Base-by-base conservation (phyloP, 1,284 basidiomycete species). In the Ganoderma boninense region DNA sequence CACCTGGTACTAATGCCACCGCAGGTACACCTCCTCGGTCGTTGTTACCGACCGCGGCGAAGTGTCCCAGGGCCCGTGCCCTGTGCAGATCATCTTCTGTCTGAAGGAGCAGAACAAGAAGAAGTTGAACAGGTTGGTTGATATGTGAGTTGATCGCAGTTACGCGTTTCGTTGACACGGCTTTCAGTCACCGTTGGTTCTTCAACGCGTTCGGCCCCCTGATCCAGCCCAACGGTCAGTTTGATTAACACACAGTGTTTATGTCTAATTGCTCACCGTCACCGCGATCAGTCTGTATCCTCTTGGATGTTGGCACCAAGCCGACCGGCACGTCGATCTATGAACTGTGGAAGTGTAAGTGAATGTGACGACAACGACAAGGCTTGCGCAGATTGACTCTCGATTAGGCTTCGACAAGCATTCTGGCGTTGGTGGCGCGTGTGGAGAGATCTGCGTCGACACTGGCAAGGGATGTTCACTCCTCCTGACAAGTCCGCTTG, bases 61-160 rank as follows among this genome's bases (percentile, higher is more conserved):
- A 80, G 93, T 96, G 26, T 92, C 94, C 0, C 89, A 90, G 69
- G 91, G 94, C 18, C 84, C 90, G 0, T 95, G 95, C 71, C 97
- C 97, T 0, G 89, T 97, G n/a, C 97, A 98, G 82, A 85, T 98
- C 74, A 81, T 97, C 62, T 98, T 98, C 85, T 97, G 96, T 78
- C 84, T 97, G 75, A 97, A 98, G 83, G 97, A 97, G 80, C 92
- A 96, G 83, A 98, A 97, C 86, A 95, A 96, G 89, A 97, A 97
- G 87, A 97, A 97, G 79, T 83, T 97, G 72, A 97, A 97, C 84
- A 77, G 75, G 75, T 76, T 32, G 10, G 65, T 46, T 13, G 26
- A 8, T 26, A 40, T 29, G 10, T 26, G 11, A 20, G n/a, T n/a
- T 20, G 44, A 40, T 65, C 38, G 46, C 67, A 46, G 29, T 29